Base-by-base conservation (phyloP, 2,329 filamentous ascomycete genomes). In the Alternaria metachromatica region DNA sequence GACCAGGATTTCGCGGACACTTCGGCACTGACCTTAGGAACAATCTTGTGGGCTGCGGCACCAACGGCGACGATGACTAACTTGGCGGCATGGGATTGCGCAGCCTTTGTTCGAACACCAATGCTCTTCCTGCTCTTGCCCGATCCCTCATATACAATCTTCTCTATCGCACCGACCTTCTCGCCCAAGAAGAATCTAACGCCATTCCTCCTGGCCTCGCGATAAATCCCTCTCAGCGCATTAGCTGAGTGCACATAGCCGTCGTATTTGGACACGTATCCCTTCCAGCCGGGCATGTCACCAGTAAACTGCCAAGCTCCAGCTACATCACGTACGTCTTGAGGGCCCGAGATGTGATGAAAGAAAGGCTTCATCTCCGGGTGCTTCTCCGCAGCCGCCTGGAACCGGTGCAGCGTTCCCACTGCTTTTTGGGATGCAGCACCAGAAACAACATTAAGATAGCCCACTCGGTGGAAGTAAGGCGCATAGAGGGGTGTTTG, bases 1-100 rank as follows among this genome's bases (percentile, higher is more conserved):
- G 85, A 84, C 86, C 87, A 90, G 1, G 82, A 84, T 60, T 86
- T 86, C 5, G 87, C 88, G 0, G 84, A 83, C 3, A 88, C 81
- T 43, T 86, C 84, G 0, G 73, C 75, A 3, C 84, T 85, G 2
- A 87, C 73, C 15, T 83, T 77, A 0, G 88, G 87, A 3, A 86
- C 69, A 1, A 90, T 73, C 0, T 72, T 78, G 1, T 82, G 82
- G 0, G 81, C 82, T 6, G 80, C 81, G 0, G 87, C 87, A 0
- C 88, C 88, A 0, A 84, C 80, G 0, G 87, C 83, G 1, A 87
- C 78, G 12, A 90, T 82, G 2, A 85, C 82, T 3, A 85, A 64
- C 0, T 72, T 68, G 0, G 81, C 79, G 2, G 72, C 51, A 54
- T 84, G 80, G 45, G 79, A 72, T 23, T 74, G 72, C 6, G 81